Percentiles rank a stretch among this genome's conserved stretches.
Evolutionary conservation across 2,329 filamentous ascomycete genomes (phyloP).

Genomic region (Talaromyces albobiverticillius): DNA sequence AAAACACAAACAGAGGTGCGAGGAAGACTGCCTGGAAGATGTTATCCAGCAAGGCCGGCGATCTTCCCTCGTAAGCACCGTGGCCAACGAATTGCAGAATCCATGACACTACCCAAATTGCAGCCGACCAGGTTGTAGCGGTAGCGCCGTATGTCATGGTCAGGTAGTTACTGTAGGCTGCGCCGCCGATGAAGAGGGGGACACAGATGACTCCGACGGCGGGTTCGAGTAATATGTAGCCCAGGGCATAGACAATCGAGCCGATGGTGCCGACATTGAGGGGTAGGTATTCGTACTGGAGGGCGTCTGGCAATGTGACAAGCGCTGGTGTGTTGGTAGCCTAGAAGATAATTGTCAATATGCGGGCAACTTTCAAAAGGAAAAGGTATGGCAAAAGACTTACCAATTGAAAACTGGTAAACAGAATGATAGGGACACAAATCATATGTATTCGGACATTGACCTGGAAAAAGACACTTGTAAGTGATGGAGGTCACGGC

Average conservation of each 20-base stretch:
- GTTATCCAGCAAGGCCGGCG: slow-evolving; percentile 87
- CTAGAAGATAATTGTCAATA: slow-evolving; percentile 36
- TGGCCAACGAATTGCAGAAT: slow-evolving; percentile 89
- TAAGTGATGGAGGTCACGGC: not conserved
- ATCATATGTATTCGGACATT: slow-evolving; percentile 64
- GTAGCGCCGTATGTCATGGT: slow-evolving; percentile 60
- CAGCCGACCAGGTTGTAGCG: slow-evolving; percentile 65
- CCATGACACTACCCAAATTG: slow-evolving; percentile 73
- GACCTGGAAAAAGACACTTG: slow-evolving; percentile 43
- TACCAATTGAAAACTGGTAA: slow-evolving; percentile 61
- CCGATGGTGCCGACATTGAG: slow-evolving; percentile 59
- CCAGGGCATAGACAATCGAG: slow-evolving; percentile 63
- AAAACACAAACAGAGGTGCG: slow-evolving; percentile 95
- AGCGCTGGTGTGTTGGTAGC: slow-evolving; percentile 55
- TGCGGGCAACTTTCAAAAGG: slow-evolving; percentile 4
- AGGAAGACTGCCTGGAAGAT: slow-evolving; percentile 87
- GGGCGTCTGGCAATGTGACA: slow-evolving; percentile 52
- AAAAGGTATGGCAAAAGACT: not conserved
- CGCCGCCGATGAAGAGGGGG: slow-evolving; percentile 70
- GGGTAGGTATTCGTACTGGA: slow-evolving; percentile 57
- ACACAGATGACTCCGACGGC: slow-evolving; percentile 79
- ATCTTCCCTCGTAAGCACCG: slow-evolving; percentile 80
- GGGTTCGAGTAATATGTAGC: slow-evolving; percentile 91
- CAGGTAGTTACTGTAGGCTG: slow-evolving; percentile 73
- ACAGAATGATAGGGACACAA: slow-evolving; percentile 61